Conservation (phyloP, 306 rosid genomes). For the Quillaja saponaria region DNA sequence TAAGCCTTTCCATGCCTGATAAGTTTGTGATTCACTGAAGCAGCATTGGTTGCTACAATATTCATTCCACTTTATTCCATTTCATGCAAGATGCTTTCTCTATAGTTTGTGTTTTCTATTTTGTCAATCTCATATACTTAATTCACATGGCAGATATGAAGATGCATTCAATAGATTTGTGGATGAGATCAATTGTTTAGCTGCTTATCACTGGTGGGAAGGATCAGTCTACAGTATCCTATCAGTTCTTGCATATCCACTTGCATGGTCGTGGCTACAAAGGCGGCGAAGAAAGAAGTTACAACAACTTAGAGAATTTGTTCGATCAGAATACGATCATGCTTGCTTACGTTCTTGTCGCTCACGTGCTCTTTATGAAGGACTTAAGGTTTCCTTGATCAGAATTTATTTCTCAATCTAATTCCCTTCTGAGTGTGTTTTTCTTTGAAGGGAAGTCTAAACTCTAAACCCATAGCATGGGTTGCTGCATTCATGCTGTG, state of each 20-base stretch:
- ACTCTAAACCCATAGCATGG: too few relatives aligned
- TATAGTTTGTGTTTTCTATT: too few relatives aligned
- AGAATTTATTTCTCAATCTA: too few relatives aligned
- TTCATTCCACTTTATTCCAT: slow-evolving; percentile 74
- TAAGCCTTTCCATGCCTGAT: too few relatives aligned
- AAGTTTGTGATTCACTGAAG: too few relatives aligned
- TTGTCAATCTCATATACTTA: too few relatives aligned
- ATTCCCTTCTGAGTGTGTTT: too few relatives aligned
- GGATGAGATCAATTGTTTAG: slow-evolving; percentile 86
- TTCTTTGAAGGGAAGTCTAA: too few relatives aligned
- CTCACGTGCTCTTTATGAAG: slow-evolving; percentile 97
- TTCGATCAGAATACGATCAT: slow-evolving; percentile 94
- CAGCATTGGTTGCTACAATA: too few relatives aligned
- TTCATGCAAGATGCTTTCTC: slow-evolving; percentile 5
- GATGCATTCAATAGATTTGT: slow-evolving; percentile 87
- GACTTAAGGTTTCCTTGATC: slow-evolving; percentile 85
- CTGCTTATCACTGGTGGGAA: slow-evolving; percentile 99
- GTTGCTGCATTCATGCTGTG: too few relatives aligned
- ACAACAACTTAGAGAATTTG: slow-evolving; percentile 91
- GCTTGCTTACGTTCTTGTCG: slow-evolving; percentile 95
- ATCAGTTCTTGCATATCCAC: slow-evolving; percentile 77
- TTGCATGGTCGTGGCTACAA: slow-evolving; percentile 97
- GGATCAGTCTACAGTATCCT: slow-evolving; percentile 85
- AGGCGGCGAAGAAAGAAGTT: slow-evolving; percentile 84
- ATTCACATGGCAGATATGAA: slow-evolving; percentile 75